Percentiles rank a stretch among this genome's conserved stretches.
phyloP scores from a whole-genome alignment of 2,329 filamentous ascomycete genomes.

The Xylariaceae sp. region DNA sequence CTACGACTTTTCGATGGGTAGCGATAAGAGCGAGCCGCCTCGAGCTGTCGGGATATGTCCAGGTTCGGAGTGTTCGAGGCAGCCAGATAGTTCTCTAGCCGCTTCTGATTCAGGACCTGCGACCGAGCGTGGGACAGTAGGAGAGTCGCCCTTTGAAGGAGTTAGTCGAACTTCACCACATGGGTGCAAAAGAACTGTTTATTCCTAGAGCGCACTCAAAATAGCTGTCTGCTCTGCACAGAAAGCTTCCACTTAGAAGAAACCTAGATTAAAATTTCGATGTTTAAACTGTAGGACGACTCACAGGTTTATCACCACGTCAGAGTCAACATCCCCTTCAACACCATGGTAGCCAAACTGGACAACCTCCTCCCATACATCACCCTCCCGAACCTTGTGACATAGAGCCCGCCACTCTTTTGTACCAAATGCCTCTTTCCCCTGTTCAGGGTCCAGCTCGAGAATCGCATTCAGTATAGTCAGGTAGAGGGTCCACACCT shows the following conservation, averaged over 20 bases:
- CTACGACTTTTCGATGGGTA: constrained; percentile 34
- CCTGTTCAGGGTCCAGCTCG: constrained; percentile 87
- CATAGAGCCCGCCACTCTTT: constrained; percentile 85
- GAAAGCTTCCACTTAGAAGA: not conserved
- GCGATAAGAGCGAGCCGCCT: constrained; percentile 48
- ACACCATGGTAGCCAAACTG: constrained; percentile 84
- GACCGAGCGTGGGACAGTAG: constrained; percentile 87
- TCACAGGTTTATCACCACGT: constrained; percentile 89
- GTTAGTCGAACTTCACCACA: constrained; percentile 7
- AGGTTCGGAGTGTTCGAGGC: constrained; percentile 75
- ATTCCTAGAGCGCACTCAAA: not conserved
- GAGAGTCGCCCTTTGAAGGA: constrained; percentile 73
- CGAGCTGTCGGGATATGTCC: constrained; percentile 70
- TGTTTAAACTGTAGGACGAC: constrained; percentile 36
- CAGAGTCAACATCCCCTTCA: constrained; percentile 90
- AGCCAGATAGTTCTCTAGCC: constrained; percentile 87
- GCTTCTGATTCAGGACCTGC: constrained; percentile 83
- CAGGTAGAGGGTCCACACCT: constrained; percentile 96
- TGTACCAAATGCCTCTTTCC: constrained; percentile 84
- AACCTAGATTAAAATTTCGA: not conserved
- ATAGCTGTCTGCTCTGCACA: not conserved
- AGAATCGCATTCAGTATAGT: constrained; percentile 91
- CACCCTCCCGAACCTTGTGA: constrained; percentile 83
- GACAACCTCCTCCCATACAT: constrained; percentile 94
- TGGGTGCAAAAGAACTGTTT: not conserved